These are phyloP conservation scores for Thoreauomyces humboldtii DNA, from an alignment of 192 early-diverging fungal genomes.

Conservation along the genomic window DNA sequence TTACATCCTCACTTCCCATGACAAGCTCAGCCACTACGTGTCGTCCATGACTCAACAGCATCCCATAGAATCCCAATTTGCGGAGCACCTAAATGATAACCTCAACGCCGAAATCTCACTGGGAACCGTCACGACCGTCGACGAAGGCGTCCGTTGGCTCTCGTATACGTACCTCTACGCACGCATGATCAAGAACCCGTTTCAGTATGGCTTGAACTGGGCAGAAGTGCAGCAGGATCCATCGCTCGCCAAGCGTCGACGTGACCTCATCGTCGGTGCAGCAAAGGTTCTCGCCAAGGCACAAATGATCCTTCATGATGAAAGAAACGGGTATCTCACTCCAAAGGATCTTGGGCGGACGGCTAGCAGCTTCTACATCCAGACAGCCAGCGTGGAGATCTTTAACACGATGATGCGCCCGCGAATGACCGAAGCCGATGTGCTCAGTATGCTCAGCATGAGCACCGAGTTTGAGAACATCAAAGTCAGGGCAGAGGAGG, in stretches of 20 bases:
- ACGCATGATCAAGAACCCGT: constrained; percentile 93
- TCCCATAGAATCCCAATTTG: constrained; percentile 95
- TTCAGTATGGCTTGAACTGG: constrained; percentile 86
- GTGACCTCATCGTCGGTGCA: constrained; percentile 76
- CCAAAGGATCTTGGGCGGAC: constrained; percentile 92
- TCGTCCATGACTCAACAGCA: constrained; percentile 92
- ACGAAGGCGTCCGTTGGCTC: constrained; percentile 95
- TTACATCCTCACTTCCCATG: constrained; percentile 92
- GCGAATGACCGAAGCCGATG: constrained; percentile 92
- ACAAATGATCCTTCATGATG: constrained; percentile 94
- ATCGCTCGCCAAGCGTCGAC: constrained; percentile 70
- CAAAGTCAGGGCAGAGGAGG: constrained; percentile 86
- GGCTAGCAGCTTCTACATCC: constrained; percentile 90
- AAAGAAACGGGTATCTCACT: constrained; percentile 75
- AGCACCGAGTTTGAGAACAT: constrained; percentile 95
- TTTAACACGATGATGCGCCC: constrained; percentile 85
- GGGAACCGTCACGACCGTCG: constrained; percentile 91
- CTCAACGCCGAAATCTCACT: constrained; percentile 96
- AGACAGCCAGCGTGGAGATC: constrained; percentile 78
- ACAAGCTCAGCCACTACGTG: constrained; percentile 91
- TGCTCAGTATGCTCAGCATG: constrained; percentile 80
- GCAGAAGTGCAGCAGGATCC: constrained; percentile 77
- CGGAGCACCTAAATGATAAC: constrained; percentile 82
- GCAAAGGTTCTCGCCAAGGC: constrained; percentile 72
- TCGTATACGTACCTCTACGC: constrained; percentile 96